Evolutionary conservation across 176 grass and related monocot genomes (phyloP).

Genomic region (Hordeum vulgare): DNA sequence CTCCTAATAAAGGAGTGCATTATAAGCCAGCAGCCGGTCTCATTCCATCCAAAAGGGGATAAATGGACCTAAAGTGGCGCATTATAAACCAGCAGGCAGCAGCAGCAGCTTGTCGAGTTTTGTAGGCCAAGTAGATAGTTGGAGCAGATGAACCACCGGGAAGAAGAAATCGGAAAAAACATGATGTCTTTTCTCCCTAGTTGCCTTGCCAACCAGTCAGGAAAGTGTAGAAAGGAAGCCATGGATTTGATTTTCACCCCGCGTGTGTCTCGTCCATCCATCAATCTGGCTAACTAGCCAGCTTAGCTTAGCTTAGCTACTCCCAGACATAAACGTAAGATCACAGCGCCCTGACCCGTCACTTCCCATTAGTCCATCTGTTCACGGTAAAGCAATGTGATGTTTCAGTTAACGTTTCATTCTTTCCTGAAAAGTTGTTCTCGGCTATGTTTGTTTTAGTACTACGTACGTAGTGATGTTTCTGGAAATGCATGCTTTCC

Average conservation of each 20-base stretch:
- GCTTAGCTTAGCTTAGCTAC: background rate
- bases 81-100: background rate
- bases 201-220: background rate
- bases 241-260: background rate
- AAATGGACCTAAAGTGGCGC: background rate
- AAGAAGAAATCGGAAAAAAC: background rate
- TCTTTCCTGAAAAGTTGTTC: background rate
- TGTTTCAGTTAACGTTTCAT: background rate
- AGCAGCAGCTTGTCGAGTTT: slow-evolving; percentile 10
- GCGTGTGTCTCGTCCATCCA: background rate
- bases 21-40: background rate
- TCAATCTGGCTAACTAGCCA: too few species aligned
- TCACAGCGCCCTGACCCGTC: background rate
- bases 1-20: background rate
- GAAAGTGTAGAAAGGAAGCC: background rate
- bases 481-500: background rate
- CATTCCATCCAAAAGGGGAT: background rate
- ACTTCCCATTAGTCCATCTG: background rate
- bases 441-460: background rate
- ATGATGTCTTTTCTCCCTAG: background rate
- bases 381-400: background rate
- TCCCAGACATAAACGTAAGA: slow-evolving; percentile 7
- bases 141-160: slow-evolving; percentile 29
- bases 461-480: background rate
- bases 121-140: slow-evolving; percentile 1